Percentiles rank a stretch among this genome's conserved stretches.
Evolutionary conservation across 306 rosid species (phyloP).

Genomic region (Fagus sylvatica): DNA sequence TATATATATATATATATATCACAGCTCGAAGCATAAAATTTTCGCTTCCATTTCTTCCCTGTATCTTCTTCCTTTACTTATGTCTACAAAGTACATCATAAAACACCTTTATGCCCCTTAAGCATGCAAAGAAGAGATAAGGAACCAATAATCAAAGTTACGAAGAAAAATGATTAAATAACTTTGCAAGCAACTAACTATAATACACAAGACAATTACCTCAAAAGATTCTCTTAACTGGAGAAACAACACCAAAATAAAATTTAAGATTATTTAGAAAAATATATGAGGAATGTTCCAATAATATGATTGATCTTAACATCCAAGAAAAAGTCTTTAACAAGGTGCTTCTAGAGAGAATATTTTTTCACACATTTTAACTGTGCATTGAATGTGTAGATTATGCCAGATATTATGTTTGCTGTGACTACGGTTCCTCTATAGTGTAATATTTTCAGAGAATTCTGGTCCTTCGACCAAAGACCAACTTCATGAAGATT

Average conservation of each 20-base stretch:
- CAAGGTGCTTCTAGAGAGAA: slow-evolving; percentile 11
- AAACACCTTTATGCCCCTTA: too few relatives aligned
- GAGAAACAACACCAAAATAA: neutral
- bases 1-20: too few relatives aligned
- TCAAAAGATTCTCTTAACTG: neutral
- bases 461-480: slow-evolving; percentile 28
- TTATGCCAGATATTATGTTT: slow-evolving; percentile 29
- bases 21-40: too few relatives aligned
- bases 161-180: neutral
- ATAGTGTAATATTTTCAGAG: slow-evolving; percentile 34
- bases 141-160: too few relatives aligned
- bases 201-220: neutral
- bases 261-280: neutral
- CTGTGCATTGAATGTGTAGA: slow-evolving; percentile 37
- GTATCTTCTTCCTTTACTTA: neutral
- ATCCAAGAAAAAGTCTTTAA: neutral
- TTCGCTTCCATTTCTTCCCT: neutral
- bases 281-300: neutral
- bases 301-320: neutral
- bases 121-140: too few relatives aligned
- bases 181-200: neutral
- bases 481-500: slow-evolving; percentile 45
- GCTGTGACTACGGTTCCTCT: slow-evolving; percentile 34
- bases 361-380: slow-evolving; percentile 33
- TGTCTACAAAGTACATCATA: neutral